A percentile compares a stretch with the other conserved stretches of the same genome.
These are phyloP conservation scores for Castanopsis chinensis DNA, from an alignment of 306 rosid species.

Conservation along the genomic window DNA sequence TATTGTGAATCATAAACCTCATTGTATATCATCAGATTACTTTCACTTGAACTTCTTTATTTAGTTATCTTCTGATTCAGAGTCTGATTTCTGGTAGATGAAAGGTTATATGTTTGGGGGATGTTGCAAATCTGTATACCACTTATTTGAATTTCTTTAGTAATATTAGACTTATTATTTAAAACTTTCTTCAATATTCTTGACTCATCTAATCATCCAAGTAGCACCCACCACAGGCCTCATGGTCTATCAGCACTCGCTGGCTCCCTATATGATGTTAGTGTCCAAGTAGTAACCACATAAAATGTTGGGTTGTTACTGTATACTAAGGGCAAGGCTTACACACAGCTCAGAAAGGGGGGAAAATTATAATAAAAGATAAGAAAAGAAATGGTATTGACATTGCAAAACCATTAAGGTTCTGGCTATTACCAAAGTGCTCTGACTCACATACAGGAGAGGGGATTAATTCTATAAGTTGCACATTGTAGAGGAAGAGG, in stretches of 20 bases:
- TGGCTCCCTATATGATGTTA: background rate
- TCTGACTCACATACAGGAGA: background rate
- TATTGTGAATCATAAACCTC: background rate
- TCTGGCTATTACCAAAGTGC: background rate
- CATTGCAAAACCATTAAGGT: background rate
- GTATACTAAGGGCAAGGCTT: background rate
- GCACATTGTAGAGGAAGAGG: background rate
- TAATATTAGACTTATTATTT: background rate
- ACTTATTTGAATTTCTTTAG: background rate
- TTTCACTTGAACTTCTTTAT: slow-evolving; percentile 10
- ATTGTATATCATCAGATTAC: background rate
- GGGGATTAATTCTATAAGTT: background rate
- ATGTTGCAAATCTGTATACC: background rate
- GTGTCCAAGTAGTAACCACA: background rate
- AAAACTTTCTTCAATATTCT: background rate
- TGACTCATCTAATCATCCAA: background rate
- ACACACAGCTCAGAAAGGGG: background rate
- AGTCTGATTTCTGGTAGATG: background rate
- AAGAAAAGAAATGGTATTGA: background rate
- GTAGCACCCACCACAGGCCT: background rate
- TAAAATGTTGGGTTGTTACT: background rate
- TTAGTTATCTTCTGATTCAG: background rate
- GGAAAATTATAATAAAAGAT: background rate
- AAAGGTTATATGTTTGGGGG: background rate
- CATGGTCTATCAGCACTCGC: background rate